These are phyloP conservation scores for maize (Zea mays) DNA, from an alignment of 176 grass and related monocot species.

Conservation along the genomic window Zm-B73-REFERENCE-NAM-5.0 NC_050104.1:119341001-119341500, in stretches of 20 bases:
- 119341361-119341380: conserved; percentile 7
- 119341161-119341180: neutral
- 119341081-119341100: neutral
- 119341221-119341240: conserved; percentile 18
- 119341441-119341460: neutral
- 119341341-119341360: neutral
- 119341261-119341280: neutral
- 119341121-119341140: neutral
- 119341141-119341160: neutral
- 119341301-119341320: neutral
- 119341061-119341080: neutral
- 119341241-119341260: conserved; percentile 15
- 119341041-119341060: neutral
- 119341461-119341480: neutral
- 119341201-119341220: conserved; percentile 19
- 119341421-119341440: neutral
- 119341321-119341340: neutral
- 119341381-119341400: neutral
- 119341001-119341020: too few relatives aligned
- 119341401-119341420: neutral
- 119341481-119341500: neutral
- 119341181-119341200: neutral
- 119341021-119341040: too few relatives aligned
- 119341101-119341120: neutral
- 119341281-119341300: neutral